Conservation (phyloP, 1,139 yeast genomes). For the Suhomyces terraborum region DNA sequence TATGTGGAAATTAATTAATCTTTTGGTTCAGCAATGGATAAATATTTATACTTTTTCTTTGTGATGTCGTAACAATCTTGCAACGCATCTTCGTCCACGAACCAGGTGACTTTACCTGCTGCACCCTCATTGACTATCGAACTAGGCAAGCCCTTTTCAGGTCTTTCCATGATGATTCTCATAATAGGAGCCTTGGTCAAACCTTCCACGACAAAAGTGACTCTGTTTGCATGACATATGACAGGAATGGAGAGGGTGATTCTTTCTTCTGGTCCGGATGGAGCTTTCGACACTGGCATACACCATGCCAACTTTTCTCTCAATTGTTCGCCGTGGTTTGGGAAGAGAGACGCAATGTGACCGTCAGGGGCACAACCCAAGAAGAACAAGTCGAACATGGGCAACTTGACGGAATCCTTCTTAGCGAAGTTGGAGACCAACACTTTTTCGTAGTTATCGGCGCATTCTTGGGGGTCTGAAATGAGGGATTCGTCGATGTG, state of each 20-base stretch:
- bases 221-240: slow-evolving; percentile 89
- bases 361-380: slow-evolving; percentile 99
- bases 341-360: slow-evolving; percentile 93
- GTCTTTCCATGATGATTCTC: slow-evolving; percentile 92
- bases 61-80: slow-evolving; percentile 75
- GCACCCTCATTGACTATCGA: slow-evolving; percentile 94
- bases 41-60: slow-evolving; percentile 71
- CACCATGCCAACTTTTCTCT: slow-evolving; percentile 96
- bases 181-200: slow-evolving; percentile 93
- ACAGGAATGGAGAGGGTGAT: slow-evolving; percentile 94
- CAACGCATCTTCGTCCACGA: slow-evolving; percentile 94
- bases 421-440: slow-evolving; percentile 91
- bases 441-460: slow-evolving; percentile 86
- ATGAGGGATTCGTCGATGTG: slow-evolving; percentile 80
- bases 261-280: slow-evolving; percentile 84
- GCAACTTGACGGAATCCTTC: slow-evolving; percentile 91
- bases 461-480: slow-evolving; percentile 89
- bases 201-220: slow-evolving; percentile 94
- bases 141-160: slow-evolving; percentile 94
- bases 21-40: slow-evolving; percentile 26
- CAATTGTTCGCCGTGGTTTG: slow-evolving; percentile 79
- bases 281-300: slow-evolving; percentile 90
- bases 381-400: slow-evolving; percentile 86
- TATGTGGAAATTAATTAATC: background rate
- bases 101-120: slow-evolving; percentile 96